Percentiles rank a stretch among this genome's conserved stretches.
These are phyloP conservation scores for Penicillium cinerascens DNA, from an alignment of 495 filamentous ascomycete genomes.

Conservation along the genomic window DNA sequence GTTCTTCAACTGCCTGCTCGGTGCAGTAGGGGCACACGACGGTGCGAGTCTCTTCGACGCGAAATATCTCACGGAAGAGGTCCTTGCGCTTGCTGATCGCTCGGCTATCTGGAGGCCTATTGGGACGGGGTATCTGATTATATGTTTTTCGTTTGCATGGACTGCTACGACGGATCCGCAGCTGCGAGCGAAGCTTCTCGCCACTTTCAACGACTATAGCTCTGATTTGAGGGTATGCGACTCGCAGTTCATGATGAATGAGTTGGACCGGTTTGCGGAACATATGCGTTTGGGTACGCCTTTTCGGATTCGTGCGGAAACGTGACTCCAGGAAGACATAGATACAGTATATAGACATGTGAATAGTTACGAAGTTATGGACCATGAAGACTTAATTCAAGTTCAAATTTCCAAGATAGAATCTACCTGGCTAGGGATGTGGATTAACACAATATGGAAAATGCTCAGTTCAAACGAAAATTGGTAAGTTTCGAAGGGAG, in stretches of 20 bases:
- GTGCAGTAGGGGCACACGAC: slow-evolving; percentile 16
- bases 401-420: not conserved
- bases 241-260: not conserved
- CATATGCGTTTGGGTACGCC: slow-evolving; percentile 14
- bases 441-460: not conserved
- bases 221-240: slow-evolving; percentile 20
- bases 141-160: slow-evolving; percentile 30
- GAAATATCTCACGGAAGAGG: slow-evolving; percentile 23
- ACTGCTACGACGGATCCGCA: slow-evolving; percentile 19
- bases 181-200: slow-evolving; percentile 11
- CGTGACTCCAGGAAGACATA: not conserved
- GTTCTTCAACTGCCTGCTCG: slow-evolving; percentile 34
- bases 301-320: not conserved
- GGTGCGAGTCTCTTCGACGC: slow-evolving; percentile 17
- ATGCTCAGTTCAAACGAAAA: not conserved
- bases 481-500: slow-evolving; percentile 9
- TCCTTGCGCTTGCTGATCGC: slow-evolving; percentile 24
- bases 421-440: not conserved
- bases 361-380: not conserved
- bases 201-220: slow-evolving; percentile 24
- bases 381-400: not conserved
- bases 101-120: slow-evolving; percentile 26
- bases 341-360: not conserved
- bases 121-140: slow-evolving; percentile 30
- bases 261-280: slow-evolving; percentile 12